Base-by-base conservation (phyloP, 2,329 filamentous ascomycete genomes). In the Hypoxylon sp. region DNA sequence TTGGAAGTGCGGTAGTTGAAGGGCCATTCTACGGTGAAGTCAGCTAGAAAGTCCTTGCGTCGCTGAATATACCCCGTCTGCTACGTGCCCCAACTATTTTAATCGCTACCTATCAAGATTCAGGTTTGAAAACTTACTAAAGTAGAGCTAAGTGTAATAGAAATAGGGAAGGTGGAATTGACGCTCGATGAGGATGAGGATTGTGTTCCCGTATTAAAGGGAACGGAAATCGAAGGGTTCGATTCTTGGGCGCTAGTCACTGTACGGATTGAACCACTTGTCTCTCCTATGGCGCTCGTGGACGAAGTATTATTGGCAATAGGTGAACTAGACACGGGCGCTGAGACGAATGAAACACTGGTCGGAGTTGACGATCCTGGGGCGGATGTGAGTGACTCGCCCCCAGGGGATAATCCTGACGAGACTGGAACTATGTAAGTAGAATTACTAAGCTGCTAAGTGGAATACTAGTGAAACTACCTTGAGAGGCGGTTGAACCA, bases 391-490 rank as follows among this genome's bases (percentile, higher is more conserved):
- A 43, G 23, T 21, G 61, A 56, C 50, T 60, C 43, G 34, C 58
- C 25, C 17, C 45, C 51, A 5, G 62, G 14, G 28, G 50, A 13
- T 32, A 38, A 55, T 30, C 11, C 61, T 4, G 61, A 67, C 13
- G 51, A 63, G n/a, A 43, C 68, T 68, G 13, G 10, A 25, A 43
- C 30, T 21, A 17, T 2, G 60, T 69, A 19, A 69, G 58, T 17
- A 53, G 19, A 43, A 23, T 6, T 6, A 43, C 30, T 25, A 10
- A 13, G 2, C n/a, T 25, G 17, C 7, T 43, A 43, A 36, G 13
- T 7, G n/a, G 21, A 48, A 48, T 0, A 53, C 21, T 28, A 5
- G 38, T 32, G 2, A 14, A 57, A 5, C 55, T 72, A 70, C 68
- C 57, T 64, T 41, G 50, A 13, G 53, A 63, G 5, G 25, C 21